Base-by-base conservation (phyloP, 2,329 filamentous ascomycete species). In the Aquanectria penicillioides region DNA sequence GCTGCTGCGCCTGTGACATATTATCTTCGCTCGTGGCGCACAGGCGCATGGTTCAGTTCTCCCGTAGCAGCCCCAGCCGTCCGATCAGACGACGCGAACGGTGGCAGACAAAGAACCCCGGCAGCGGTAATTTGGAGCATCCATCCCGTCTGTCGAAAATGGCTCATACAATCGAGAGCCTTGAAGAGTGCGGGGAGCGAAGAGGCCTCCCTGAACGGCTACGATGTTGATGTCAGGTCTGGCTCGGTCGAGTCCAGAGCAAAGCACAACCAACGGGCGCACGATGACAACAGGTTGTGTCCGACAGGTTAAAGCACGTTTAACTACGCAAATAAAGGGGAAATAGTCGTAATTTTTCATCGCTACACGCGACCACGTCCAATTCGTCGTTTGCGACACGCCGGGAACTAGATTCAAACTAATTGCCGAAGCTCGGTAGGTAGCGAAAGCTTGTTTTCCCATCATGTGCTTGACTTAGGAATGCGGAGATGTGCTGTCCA, bases 401-500 rank as follows among this genome's bases (percentile, higher is more conserved):
- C 29, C 25, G 18, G 15, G 7, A 28, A 28, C 15, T 11, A 15
- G 22, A 20, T 20, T 23, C 4, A 13, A 15, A n/a, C 10, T 6
- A 22, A 28, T 7, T 29, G 23, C 15, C 23, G 5, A 28, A 29
- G 26, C 9, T 10, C 6, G 10, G 33, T 31, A 28, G 41, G 17
- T 8, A 33, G 34, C 34, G 22, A 46, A 46, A 46, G 41, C 41
- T 46, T 46, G 41, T 22, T 46, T 46, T 9, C 34, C n/a, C n/a
- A n/a, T n/a, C n/a, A n/a, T n/a, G n/a, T n/a, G n/a, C n/a, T n/a
- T n/a, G n/a, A n/a, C n/a, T n/a, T n/a, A n/a, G n/a, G n/a, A n/a
- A n/a, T n/a, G 22, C 22, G 15, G 13, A 15, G 18, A 37, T 37
- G 9, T 37, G 17, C 34, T 37, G 34, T 18, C 11, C 34, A 37